phyloP scores from a whole-genome alignment of 148 eudicot genomes.

The Mesembryanthemum crystallinum region DNA sequence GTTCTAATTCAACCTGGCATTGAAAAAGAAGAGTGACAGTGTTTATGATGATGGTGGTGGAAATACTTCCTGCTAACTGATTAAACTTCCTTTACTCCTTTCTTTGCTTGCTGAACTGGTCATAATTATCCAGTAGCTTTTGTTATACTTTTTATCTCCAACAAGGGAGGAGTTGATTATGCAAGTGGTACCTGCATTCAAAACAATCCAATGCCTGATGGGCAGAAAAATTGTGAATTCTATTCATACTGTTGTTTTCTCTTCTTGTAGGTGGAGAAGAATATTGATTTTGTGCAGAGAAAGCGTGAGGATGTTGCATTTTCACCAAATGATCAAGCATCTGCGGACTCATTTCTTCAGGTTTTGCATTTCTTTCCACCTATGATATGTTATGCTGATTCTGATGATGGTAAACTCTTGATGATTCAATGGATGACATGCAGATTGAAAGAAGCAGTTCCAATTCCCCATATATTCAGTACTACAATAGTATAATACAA shows the following conservation, averaged over 20 bases:
- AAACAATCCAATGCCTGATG: neutral
- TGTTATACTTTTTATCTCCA: neutral
- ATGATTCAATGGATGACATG: conserved; percentile 20
- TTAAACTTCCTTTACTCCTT: neutral
- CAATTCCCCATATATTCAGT: conserved; percentile 66
- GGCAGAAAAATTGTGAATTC: neutral
- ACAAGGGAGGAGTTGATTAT: neutral
- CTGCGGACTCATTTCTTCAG: conserved; percentile 81
- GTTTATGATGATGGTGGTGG: no score
- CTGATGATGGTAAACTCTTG: conserved; percentile 10
- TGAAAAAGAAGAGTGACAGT: neutral
- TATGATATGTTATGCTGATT: conserved; percentile 3
- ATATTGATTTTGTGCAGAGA: conserved; percentile 77
- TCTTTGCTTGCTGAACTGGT: neutral
- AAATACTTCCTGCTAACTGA: no score
- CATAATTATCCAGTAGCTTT: neutral
- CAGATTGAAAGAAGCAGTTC: conserved; percentile 63
- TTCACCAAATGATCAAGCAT: conserved; percentile 73
- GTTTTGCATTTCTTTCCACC: conserved; percentile 31
- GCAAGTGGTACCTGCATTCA: neutral
- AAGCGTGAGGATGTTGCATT: conserved; percentile 82
- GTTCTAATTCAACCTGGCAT: no score
- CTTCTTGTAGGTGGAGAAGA: conserved; percentile 69
- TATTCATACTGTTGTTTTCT: neutral
- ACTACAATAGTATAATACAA: conserved; percentile 67